phyloP scores from a whole-genome alignment of 768 basidiomycete species.

The Artomyces pyxidatus region DNA sequence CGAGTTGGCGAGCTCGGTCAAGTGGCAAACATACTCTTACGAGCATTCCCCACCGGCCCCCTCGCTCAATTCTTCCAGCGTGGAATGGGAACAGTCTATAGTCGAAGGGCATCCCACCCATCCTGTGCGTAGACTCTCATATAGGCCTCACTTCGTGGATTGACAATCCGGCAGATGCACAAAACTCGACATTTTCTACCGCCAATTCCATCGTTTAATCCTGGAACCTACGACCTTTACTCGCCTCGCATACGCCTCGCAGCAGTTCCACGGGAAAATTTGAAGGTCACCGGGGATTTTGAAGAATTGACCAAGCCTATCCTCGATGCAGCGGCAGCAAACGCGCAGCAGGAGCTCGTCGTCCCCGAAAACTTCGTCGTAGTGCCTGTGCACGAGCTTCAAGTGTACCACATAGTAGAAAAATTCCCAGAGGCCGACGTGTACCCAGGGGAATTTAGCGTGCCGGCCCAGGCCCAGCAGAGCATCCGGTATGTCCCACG shows the following conservation, averaged over 20 bases:
- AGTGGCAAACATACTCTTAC: conserved; percentile 48
- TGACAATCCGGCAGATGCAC: conserved; percentile 38
- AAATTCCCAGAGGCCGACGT: conserved; percentile 42
- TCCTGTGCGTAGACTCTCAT: conserved; percentile 30
- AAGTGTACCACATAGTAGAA: conserved; percentile 38
- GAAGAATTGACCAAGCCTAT: conserved; percentile 35
- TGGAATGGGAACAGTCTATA: conserved; percentile 55
- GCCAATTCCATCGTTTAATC: conserved; percentile 36
- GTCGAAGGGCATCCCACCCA: conserved; percentile 56
- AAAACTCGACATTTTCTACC: conserved; percentile 45
- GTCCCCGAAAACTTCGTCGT: conserved; percentile 31
- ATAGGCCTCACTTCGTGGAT: background rate
- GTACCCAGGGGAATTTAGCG: conserved; percentile 32
- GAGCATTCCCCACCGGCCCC: conserved; percentile 40
- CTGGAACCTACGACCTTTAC: conserved; percentile 43
- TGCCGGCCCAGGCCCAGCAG: conserved; percentile 43
- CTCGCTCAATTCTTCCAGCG: conserved; percentile 36
- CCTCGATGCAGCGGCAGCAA: conserved; percentile 29
- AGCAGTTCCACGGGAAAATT: conserved; percentile 32
- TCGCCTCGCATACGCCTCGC: conserved; percentile 41
- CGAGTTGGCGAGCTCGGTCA: conserved; percentile 41
- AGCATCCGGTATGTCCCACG: conserved; percentile 38
- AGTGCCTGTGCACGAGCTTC: conserved; percentile 49
- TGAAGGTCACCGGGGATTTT: conserved; percentile 45
- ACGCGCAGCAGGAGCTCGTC: conserved; percentile 28